A percentile compares a stretch with the other conserved stretches of the same genome.
Evolutionary conservation across 106 monocot genomes (phyloP).

Genomic region (Posidonia australis): DNA sequence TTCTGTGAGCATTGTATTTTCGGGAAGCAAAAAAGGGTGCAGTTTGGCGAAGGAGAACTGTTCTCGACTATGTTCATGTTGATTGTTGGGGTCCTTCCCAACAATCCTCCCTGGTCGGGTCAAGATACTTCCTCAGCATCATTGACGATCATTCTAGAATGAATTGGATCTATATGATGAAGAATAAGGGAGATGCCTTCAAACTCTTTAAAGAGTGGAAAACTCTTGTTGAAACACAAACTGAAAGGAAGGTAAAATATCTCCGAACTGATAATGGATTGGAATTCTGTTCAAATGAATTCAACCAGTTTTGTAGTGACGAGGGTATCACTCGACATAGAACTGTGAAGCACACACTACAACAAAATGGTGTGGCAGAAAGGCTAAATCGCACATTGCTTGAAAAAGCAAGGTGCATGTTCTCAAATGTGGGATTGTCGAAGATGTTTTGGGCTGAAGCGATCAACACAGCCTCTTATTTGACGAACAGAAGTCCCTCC

Average conservation of each 20-base stretch:
- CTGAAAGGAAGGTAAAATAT: not conserved
- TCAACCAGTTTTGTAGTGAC: not conserved
- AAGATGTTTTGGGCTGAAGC: not conserved
- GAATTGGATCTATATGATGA: not conserved
- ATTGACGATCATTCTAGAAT: not conserved
- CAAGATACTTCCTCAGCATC: not conserved
- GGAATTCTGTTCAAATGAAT: not conserved
- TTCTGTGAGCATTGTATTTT: not conserved
- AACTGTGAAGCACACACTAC: not conserved
- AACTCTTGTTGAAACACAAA: not conserved
- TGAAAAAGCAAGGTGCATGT: not conserved
- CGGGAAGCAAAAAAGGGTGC: not conserved
- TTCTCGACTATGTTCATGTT: not conserved
- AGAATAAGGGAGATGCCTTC: not conserved
- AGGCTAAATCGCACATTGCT: not conserved
- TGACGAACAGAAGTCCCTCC: not conserved
- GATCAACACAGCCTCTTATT: not conserved
- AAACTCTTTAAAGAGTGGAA: constrained; percentile 2
- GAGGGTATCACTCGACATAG: not conserved
- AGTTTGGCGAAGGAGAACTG: not conserved
- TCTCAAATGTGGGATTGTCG: not conserved
- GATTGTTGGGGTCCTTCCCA: not conserved
- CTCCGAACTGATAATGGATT: not conserved
- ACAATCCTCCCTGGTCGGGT: not conserved
- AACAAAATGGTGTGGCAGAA: not conserved